Evolutionary conservation across 306 rosid species (phyloP), one percentile per base, ranked within the genome.

Genomic region (Sindora glabra): DNA sequence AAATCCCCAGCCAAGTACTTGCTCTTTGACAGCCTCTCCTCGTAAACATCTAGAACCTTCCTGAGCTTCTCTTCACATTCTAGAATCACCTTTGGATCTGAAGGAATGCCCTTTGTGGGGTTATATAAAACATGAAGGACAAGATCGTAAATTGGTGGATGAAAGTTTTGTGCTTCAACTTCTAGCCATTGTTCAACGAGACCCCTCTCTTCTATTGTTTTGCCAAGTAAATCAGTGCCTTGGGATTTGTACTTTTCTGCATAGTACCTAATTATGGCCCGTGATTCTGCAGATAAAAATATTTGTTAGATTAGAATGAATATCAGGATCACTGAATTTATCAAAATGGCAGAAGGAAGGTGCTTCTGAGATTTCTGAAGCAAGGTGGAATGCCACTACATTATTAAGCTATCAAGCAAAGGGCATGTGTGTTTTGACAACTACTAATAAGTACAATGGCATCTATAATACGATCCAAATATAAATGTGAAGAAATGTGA

Each of bases 151-250:
- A 68, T 1, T 56, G 79, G 62, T 2, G 71, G 74, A 10, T 77
- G 74, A 42, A 70, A 81, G 62, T 41, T 74, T 0, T 68, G 62
- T 30, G 83, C 83, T 59, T 81, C 87, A 12, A 74, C 81, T 63
- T 77, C 83, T 23, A 81, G 69, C 87, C 87, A 65, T 33, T 72
- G 72, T 19, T 65, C 77, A 41, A 72, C 72, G 23, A 72, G 68
- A 11, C 68, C 68, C 26, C 72, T 65, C 11, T 72, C 77, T 63
- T 72, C 77, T 1, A 72, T 49, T 13, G 72, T 65, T 37, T 49
- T 64, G 2, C 77, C 77, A 9, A 65, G 68, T 22, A 72, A 58
- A 18, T 72, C 63, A 41, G 68, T 57, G 17, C 77, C 78, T 37
- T 67, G 78, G 6, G 58, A 44, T 39, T 44, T 67, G 11, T 55